Evolutionary conservation across 805 yeast species (phyloP).

Genomic region (Yarrowia porcina): DNA sequence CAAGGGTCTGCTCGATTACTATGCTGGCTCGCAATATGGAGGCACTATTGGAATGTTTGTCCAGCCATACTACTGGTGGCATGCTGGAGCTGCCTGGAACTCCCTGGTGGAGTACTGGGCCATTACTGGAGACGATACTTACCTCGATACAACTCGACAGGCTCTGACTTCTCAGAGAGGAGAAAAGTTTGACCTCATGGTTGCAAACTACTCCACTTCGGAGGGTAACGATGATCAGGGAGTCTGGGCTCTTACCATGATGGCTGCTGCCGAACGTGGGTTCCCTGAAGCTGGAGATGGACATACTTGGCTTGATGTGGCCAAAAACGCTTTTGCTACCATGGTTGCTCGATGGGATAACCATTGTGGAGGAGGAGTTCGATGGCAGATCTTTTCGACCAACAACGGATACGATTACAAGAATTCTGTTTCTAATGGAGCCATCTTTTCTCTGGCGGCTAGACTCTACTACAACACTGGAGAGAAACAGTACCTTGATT

Average conservation of each 20-base stretch:
- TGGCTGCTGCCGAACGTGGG: constrained; percentile 81
- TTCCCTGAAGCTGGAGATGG: constrained; percentile 66
- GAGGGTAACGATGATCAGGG: constrained; percentile 96
- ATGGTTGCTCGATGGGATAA: constrained; percentile 79
- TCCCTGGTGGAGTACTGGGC: constrained; percentile 74
- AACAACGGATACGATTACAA: constrained; percentile 84
- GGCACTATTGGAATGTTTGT: constrained; percentile 71
- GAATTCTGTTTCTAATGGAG: constrained; percentile 78
- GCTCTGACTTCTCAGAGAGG: constrained; percentile 69
- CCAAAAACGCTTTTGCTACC: constrained; percentile 83
- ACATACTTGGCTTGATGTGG: constrained; percentile 72
- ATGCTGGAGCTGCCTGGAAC: constrained; percentile 73
- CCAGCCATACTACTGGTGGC: constrained; percentile 86
- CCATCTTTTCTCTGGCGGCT: constrained; percentile 75
- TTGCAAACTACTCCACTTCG: constrained; percentile 73
- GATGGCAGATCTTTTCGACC: constrained; percentile 92
- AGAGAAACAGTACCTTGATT: constrained; percentile 65
- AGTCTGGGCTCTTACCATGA: constrained; percentile 84
- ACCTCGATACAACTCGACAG: constrained; percentile 52
- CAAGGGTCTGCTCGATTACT: constrained; percentile 77
- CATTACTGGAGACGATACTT: constrained; percentile 66
- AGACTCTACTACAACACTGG: constrained; percentile 75
- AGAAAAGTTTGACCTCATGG: constrained; percentile 63
- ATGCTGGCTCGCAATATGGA: constrained; percentile 62
- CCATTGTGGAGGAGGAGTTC: constrained; percentile 69